These are phyloP conservation scores for Plasmodium cynomolgi DNA, from an alignment of 169 alveolate genomes.

Conservation along the genomic window DNA sequence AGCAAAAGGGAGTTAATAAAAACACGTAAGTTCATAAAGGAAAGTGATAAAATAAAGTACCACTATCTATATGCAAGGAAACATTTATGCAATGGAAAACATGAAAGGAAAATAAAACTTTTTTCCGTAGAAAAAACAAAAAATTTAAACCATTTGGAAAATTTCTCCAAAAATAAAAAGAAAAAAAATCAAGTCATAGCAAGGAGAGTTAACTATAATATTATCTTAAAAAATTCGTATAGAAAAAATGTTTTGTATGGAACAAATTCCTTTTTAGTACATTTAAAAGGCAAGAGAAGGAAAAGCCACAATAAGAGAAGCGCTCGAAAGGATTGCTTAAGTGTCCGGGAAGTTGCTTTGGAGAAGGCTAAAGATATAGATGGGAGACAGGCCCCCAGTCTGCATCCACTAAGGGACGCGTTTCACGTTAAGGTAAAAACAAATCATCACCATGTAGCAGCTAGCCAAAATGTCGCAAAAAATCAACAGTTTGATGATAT, in stretches of 20 bases:
- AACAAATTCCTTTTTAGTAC: conserved; percentile 16
- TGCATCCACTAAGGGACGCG: conserved; percentile 15
- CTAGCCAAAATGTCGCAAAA: conserved; percentile 5
- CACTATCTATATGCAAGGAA: conserved; percentile 34
- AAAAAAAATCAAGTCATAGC: conserved; percentile 56
- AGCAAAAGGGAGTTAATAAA: conserved; percentile 30
- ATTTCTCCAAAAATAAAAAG: conserved; percentile 24
- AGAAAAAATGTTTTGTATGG: conserved; percentile 22
- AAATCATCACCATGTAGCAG: conserved; percentile 1
- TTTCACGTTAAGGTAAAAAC: conserved; percentile 1
- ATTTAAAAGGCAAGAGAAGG: conserved; percentile 49
- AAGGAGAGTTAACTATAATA: conserved; percentile 41
- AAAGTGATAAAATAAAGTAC: conserved; percentile 24
- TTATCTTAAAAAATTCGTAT: conserved; percentile 25
- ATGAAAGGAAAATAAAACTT: conserved; percentile 6
- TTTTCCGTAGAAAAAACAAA: conserved; percentile 17
- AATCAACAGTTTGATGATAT: background rate
- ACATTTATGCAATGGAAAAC: conserved; percentile 20
- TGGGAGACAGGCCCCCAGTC: background rate
- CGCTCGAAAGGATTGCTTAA: conserved; percentile 8
- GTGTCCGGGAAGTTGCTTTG: conserved; percentile 1
- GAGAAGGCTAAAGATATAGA: conserved; percentile 24
- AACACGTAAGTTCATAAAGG: conserved; percentile 58
- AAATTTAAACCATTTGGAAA: conserved; percentile 26
- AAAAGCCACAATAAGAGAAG: conserved; percentile 16